phyloP scores from a whole-genome alignment of 108 stramenopile genomes.

The Nitzschia sp. region DNA sequence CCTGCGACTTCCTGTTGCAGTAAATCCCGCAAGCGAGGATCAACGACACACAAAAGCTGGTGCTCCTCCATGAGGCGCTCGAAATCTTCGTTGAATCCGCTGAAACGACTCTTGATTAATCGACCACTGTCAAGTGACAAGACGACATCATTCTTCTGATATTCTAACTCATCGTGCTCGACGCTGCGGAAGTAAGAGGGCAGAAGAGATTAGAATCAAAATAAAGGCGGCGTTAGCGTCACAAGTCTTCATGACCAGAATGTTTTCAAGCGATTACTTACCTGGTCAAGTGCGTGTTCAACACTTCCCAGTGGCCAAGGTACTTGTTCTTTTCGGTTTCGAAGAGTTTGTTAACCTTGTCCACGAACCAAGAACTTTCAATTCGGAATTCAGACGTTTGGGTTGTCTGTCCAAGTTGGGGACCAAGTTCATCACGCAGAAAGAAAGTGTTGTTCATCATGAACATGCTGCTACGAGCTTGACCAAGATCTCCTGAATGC shows the following conservation, averaged over 20 bases:
- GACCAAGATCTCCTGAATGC: constrained; percentile 36
- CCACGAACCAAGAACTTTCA: constrained; percentile 74
- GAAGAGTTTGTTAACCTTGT: constrained; percentile 71
- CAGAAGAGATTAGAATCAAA: too few species aligned
- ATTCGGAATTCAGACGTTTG: constrained; percentile 60
- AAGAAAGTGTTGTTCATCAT: constrained; percentile 90
- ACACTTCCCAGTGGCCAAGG: constrained; percentile 66
- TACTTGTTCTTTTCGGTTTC: constrained; percentile 81
- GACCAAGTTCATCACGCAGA: constrained; percentile 69
- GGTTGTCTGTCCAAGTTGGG: constrained; percentile 7
- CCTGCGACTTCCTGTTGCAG: constrained; percentile 64
- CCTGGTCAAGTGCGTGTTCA: constrained; percentile 72
- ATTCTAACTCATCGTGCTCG: constrained; percentile 69
- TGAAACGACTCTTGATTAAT: constrained; percentile 81
- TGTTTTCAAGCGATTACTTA: too few species aligned
- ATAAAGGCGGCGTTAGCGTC: too few species aligned
- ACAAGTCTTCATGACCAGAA: too few species aligned
- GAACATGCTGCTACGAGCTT: constrained; percentile 72
- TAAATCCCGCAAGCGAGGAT: constrained; percentile 60
- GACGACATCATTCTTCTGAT: constrained; percentile 68
- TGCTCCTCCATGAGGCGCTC: constrained; percentile 70
- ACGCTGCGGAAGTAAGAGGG: too few species aligned
- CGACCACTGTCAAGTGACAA: constrained; percentile 80
- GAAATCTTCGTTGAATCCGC: constrained; percentile 85
- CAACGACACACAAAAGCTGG: constrained; percentile 67